These are phyloP conservation scores for Eucalyptus shirleyi DNA, from an alignment of 345 rosid genomes.

Conservation along the genomic window DNA sequence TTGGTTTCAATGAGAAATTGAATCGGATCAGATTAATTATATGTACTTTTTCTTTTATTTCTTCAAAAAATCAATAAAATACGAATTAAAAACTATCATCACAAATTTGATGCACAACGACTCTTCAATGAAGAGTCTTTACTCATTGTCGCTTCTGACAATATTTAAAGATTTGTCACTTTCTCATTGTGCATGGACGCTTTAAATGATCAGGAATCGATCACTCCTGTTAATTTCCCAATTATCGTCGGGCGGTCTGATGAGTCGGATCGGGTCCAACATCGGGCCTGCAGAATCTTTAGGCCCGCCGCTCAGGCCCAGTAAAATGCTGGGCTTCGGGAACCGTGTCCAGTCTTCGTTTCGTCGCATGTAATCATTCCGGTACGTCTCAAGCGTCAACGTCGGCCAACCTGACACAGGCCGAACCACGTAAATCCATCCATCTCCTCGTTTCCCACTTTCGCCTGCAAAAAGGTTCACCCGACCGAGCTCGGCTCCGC, in stretches of 20 bases:
- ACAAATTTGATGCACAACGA: no score
- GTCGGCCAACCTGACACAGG: background rate
- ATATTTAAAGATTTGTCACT: no score
- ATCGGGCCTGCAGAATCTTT: background rate
- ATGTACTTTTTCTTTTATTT: no score
- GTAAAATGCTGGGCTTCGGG: background rate
- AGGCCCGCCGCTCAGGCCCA: background rate
- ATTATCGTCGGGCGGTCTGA: background rate
- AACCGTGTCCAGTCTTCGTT: background rate
- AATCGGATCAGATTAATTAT: no score
- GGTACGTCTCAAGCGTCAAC: background rate
- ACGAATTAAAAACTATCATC: no score
- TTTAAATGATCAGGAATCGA: no score
- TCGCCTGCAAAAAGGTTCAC: background rate
- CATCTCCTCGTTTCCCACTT: background rate
- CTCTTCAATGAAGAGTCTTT: no score
- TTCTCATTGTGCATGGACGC: no score
- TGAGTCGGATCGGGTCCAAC: background rate
- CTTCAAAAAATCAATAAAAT: no score
- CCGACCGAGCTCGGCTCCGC: background rate
- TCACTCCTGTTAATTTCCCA: background rate
- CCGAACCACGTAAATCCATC: background rate
- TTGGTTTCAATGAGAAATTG: no score
- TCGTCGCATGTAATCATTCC: background rate
- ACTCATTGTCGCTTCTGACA: no score